Evolutionary conservation across 2,329 filamentous ascomycete genomes (phyloP).

Genomic region (Botrytis medusae): DNA sequence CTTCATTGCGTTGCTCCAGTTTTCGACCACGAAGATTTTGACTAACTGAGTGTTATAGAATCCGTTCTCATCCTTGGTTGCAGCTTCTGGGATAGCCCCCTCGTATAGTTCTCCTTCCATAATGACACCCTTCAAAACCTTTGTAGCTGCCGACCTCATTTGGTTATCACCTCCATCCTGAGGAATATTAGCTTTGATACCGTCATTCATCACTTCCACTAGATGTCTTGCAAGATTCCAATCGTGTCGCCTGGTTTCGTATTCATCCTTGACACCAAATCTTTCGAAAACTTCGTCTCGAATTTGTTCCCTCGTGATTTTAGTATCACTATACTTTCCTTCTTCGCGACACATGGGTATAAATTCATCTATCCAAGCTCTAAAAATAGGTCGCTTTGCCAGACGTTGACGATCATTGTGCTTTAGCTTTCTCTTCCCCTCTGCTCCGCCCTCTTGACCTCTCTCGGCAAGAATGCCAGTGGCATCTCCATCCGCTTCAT

Average conservation of each 20-base stretch:
- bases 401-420: constrained; percentile 59
- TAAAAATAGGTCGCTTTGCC: constrained; percentile 56
- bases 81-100: constrained; percentile 37
- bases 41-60: constrained; percentile 48
- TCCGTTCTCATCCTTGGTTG: constrained; percentile 43
- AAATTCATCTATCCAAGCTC: constrained; percentile 62
- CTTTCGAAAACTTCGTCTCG: constrained; percentile 52
- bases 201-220: constrained; percentile 46
- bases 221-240: constrained; percentile 46
- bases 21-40: constrained; percentile 44
- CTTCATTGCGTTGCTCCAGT: constrained; percentile 44
- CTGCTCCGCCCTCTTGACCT: constrained; percentile 39
- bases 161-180: constrained; percentile 15
- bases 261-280: constrained; percentile 51
- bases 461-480: constrained; percentile 10
- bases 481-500: constrained; percentile 24
- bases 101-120: constrained; percentile 47
- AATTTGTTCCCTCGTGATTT: constrained; percentile 46
- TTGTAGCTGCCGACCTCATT: constrained; percentile 36
- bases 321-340: constrained; percentile 39
- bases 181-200: constrained; percentile 47
- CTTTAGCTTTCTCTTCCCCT: constrained; percentile 44
- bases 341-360: constrained; percentile 52
- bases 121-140: constrained; percentile 52
- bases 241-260: constrained; percentile 44